Conservation (phyloP, 148 eudicot genomes). For the Rhododendron ferrugineum region DNA sequence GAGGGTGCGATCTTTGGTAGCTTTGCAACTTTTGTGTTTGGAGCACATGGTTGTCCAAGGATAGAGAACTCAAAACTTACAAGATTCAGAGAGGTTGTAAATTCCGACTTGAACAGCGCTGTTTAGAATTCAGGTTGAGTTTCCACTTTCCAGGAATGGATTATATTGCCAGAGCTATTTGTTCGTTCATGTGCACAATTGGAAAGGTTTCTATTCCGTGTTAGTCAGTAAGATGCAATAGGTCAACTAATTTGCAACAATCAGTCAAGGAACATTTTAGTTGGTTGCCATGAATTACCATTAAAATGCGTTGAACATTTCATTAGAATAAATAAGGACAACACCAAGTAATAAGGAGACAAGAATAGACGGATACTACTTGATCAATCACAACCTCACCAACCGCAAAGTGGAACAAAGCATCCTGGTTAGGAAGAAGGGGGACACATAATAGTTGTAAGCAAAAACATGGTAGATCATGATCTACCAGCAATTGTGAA, state of each 20-base stretch:
- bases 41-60: background rate
- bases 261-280: background rate
- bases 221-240: background rate
- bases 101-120: background rate
- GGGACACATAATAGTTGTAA: background rate
- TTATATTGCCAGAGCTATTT: background rate
- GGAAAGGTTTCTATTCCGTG: background rate
- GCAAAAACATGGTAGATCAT: background rate
- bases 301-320: background rate
- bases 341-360: background rate
- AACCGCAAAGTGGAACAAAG: background rate
- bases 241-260: background rate
- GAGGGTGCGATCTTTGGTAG: background rate
- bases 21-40: background rate
- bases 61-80: background rate
- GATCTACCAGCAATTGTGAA: background rate
- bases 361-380: background rate
- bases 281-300: background rate
- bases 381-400: background rate
- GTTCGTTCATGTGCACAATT: background rate
- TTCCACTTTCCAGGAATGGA: background rate
- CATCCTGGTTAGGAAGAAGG: background rate
- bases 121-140: background rate
- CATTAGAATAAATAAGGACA: background rate
- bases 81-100: background rate